phyloP scores from a whole-genome alignment of 2,329 filamentous ascomycete species.

The Fusarium mexicanum region DNA sequence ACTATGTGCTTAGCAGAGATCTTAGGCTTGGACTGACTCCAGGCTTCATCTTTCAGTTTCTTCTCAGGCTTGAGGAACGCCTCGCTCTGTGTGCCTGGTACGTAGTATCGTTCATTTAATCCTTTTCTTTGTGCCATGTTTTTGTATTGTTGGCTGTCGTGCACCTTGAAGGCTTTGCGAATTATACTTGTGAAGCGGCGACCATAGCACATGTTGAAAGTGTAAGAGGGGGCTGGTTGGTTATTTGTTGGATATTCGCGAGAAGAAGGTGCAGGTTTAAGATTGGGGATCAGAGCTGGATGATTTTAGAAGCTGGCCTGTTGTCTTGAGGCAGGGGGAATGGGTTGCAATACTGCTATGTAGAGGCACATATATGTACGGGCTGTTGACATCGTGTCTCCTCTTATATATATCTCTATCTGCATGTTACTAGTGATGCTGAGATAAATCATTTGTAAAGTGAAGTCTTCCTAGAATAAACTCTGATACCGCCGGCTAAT shows the following conservation, averaged over 20 bases:
- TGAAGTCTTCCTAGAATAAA: no score
- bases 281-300: not conserved
- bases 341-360: rapidly evolving
- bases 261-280: not conserved
- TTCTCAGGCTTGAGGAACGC: not conserved
- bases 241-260: no score
- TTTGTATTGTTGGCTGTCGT: not conserved
- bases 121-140: no score
- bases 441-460: not conserved
- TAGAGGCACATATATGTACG: rapidly evolving
- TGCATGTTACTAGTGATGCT: rapidly evolving
- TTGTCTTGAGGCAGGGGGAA: not conserved
- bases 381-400: rapidly evolving
- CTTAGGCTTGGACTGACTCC: not conserved
- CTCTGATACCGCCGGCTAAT: not conserved
- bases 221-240: not conserved
- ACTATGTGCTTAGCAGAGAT: not conserved
- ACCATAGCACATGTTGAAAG: not conserved
- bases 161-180: not conserved
- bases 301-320: not conserved
- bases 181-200: not conserved
- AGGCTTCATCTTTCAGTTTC: not conserved
- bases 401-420: not conserved
- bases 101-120: rapidly evolving
- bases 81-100: not conserved